Base-by-base conservation (phyloP, 371 early-diverging fungal species). In the Capillidium rhysosporum region DNA sequence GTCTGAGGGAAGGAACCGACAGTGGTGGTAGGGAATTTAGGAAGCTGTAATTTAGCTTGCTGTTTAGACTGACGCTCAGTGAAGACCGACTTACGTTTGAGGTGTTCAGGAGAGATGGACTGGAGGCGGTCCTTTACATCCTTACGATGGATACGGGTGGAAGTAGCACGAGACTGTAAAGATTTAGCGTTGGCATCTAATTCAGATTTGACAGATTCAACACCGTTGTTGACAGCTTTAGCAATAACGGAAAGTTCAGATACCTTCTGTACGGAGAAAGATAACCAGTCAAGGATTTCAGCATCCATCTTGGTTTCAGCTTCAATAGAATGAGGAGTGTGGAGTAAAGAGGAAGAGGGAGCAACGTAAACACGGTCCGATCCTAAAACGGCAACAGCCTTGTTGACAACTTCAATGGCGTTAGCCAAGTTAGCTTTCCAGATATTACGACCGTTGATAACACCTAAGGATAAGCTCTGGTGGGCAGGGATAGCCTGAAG, bases 1-100 rank as follows among this genome's bases (percentile, higher is more conserved):
- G 95, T 93, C 69, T 95, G 96, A 47, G 96, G 95, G 87, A 95
- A 94, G 45, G 93, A 92, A 38, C 96, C 95, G 57, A 95, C 86
- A 57, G 95, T 93, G 62, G 95, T 93, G 44, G 95, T 93, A 30
- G 96, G 92, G 80, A 89, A 93, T 53, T 71, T 62, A 31, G 95
- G 95, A 58, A 93, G 75, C 56, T 83, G 76, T 61, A 88, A 78
- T 52, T 82, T 73, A 47, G 69, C 71, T 61, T 75, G 75, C 70
- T 95, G 96, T 53, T 70, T 70, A 44, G 64, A 59, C 63, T 76
- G 75, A 61, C 96, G 92, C 45, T 64, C 68, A 23, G 71, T 49
- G 69, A 89, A 95, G 20, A 74, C 68, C 40, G 70, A 72, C 58
- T 76, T 73, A 59, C 95, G 84, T 56, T 72, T 71, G 68, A 85